Conservation (phyloP, 192 early-diverging fungal genomes). For the Umbelopsis sp. region DNA sequence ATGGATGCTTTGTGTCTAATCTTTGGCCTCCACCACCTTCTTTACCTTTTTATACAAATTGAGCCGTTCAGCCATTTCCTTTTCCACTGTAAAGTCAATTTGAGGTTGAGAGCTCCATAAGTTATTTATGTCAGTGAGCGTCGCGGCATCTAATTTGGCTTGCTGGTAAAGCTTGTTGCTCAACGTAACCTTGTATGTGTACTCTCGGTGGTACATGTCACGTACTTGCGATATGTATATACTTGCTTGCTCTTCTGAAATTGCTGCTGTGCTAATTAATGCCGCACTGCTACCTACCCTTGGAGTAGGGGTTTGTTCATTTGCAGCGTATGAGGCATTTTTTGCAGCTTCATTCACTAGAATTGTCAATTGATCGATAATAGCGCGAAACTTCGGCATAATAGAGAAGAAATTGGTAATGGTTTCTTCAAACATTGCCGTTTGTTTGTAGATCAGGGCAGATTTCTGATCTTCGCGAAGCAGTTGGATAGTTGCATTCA, state of each 20-base stretch:
- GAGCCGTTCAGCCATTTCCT: conserved; percentile 27
- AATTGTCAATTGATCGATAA: background rate
- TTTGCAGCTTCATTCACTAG: background rate
- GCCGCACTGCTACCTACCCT: background rate
- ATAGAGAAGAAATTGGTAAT: background rate
- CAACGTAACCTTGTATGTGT: background rate
- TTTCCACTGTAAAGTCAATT: conserved; percentile 16
- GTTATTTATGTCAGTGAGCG: background rate
- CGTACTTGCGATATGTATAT: background rate
- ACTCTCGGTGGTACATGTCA: background rate
- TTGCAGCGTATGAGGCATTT: background rate
- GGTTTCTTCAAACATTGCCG: background rate
- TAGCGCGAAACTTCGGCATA: background rate
- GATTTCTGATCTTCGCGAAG: background rate
- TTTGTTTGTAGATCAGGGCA: background rate
- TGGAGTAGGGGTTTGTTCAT: background rate
- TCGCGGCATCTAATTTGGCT: background rate
- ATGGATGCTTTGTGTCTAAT: conserved; percentile 14
- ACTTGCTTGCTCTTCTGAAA: background rate
- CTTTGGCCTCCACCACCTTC: conserved; percentile 23
- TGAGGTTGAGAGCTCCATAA: conserved; percentile 24
- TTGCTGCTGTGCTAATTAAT: background rate
- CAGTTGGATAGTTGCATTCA: background rate
- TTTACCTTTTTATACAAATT: conserved; percentile 30
- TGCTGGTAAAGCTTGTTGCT: conserved; percentile 3